phyloP scores from a whole-genome alignment of 805 yeast species.

The Blastobotrys peoriensis region DNA sequence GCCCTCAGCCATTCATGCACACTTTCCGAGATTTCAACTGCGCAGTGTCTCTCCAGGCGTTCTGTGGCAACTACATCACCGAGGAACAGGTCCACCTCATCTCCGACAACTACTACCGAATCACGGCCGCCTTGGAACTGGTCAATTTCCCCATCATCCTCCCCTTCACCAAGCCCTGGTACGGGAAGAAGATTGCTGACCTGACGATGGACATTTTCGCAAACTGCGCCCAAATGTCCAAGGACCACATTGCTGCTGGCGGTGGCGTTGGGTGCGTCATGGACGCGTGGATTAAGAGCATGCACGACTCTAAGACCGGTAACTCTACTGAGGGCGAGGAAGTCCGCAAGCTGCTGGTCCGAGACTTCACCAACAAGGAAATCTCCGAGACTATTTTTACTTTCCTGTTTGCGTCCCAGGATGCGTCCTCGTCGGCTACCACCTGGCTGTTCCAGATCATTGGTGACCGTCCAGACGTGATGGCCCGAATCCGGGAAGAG shows the following conservation, averaged over 20 bases:
- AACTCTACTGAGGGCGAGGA: conserved; percentile 36
- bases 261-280: conserved; percentile 81
- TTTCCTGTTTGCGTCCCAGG: conserved; percentile 95
- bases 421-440: conserved; percentile 93
- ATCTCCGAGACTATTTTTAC: conserved; percentile 96
- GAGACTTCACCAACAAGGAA: conserved; percentile 85
- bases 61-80: conserved; percentile 92
- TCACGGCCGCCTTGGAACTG: conserved; percentile 93
- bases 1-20: conserved; percentile 76
- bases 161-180: conserved; percentile 97
- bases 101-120: conserved; percentile 86
- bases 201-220: conserved; percentile 90
- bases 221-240: conserved; percentile 81
- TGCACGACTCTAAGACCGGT: conserved; percentile 62
- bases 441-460: conserved; percentile 97
- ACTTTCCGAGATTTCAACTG: conserved; percentile 95
- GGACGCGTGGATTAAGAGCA: conserved; percentile 90
- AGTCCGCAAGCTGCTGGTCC: conserved; percentile 54
- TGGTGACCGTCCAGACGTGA: conserved; percentile 92
- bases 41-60: conserved; percentile 86
- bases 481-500: conserved; percentile 81
- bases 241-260: conserved; percentile 67
- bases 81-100: conserved; percentile 82
- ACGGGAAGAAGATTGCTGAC: conserved; percentile 90
- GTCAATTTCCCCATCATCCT: conserved; percentile 96